Evolutionary conservation across 345 rosid species (phyloP).

Genomic region (Corchorus olitorius): DNA sequence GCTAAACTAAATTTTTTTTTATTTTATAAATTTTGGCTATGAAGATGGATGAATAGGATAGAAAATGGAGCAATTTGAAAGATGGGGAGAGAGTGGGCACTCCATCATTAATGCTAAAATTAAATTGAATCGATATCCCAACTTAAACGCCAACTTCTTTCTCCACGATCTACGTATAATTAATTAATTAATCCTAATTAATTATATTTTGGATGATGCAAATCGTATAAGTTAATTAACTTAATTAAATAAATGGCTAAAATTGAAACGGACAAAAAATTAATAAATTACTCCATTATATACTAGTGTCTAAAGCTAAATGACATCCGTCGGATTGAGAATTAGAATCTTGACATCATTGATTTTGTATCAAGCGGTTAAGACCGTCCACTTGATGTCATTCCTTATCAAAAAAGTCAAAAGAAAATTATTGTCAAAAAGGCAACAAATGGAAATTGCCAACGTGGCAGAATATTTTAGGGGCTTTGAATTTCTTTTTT

Average conservation of each 20-base stretch:
- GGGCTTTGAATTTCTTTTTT: not conserved
- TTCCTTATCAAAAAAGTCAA: not conserved
- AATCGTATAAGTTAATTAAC: not conserved
- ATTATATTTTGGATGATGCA: not conserved
- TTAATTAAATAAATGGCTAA: too few relatives aligned
- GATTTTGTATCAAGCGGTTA: conserved; percentile 13
- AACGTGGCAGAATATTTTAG: not conserved
- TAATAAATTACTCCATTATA: not conserved
- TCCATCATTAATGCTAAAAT: not conserved
- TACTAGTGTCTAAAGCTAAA: not conserved
- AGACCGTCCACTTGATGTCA: not conserved
- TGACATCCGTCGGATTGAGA: conserved; percentile 11
- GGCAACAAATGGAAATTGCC: not conserved
- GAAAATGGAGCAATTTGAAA: conserved; percentile 10
- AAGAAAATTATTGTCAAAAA: not conserved
- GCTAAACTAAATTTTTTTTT: not conserved
- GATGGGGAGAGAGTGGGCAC: not conserved
- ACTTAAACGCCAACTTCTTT: conserved; percentile 3
- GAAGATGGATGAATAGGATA: not conserved
- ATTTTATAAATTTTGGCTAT: not conserved
- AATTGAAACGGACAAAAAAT: too few relatives aligned
- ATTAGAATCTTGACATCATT: not conserved
- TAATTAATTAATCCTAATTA: not conserved
- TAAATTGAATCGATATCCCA: not conserved
- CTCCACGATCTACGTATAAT: not conserved